Conservation (phyloP, 2,329 filamentous ascomycete genomes). For the Pestalotiopsis sp. region DNA sequence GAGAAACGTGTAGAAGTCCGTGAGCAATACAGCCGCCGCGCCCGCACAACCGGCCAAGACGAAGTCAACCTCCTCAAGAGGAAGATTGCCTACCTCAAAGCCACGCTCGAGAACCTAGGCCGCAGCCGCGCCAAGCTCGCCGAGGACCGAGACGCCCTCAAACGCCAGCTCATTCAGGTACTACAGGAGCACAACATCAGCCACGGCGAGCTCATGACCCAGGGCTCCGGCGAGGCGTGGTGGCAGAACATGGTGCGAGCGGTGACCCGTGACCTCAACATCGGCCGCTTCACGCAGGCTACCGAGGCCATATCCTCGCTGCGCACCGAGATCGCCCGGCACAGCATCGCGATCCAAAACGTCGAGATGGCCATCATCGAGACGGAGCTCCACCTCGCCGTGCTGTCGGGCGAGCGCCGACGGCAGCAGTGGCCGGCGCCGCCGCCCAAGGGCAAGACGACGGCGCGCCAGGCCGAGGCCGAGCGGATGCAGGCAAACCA, state of each 20-base stretch:
- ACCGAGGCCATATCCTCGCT: background rate
- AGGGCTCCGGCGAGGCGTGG: background rate
- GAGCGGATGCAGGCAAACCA: background rate
- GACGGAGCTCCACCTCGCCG: background rate
- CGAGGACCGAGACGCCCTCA: background rate
- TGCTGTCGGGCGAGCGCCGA: background rate
- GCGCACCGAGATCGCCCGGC: background rate
- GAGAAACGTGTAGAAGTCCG: background rate
- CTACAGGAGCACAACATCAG: background rate
- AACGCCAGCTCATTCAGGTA: background rate
- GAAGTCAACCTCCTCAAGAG: background rate
- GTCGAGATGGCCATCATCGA: background rate
- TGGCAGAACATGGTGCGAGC: background rate
- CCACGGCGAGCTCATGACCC: background rate
- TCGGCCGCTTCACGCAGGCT: background rate
- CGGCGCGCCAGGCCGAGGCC: background rate
- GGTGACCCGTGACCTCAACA: background rate
- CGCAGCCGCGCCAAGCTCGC: background rate
- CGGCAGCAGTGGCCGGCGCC: background rate
- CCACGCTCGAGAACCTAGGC: background rate
- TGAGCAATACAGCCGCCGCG: background rate
- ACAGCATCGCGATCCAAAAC: background rate
- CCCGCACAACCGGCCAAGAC: background rate
- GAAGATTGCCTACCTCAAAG: background rate
- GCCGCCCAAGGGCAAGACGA: background rate